These are phyloP conservation scores for Tuber indicum DNA, from an alignment of 495 filamentous ascomycete species.

Conservation along the genomic window DNA sequence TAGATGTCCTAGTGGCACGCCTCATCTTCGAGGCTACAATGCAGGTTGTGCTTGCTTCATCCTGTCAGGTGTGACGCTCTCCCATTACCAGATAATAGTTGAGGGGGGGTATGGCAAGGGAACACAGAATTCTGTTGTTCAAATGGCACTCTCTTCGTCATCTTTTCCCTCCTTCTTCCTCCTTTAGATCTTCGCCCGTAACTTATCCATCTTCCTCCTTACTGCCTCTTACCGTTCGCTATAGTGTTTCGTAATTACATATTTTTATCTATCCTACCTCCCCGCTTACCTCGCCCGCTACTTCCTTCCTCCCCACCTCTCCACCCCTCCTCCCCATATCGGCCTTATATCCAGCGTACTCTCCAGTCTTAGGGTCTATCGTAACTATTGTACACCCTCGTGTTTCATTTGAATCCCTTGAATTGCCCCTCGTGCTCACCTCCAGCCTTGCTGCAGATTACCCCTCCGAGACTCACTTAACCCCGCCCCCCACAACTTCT, in stretches of 20 bases:
- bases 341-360: background rate
- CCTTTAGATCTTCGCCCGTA: background rate
- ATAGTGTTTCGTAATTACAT: constrained; percentile 6
- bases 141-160: background rate
- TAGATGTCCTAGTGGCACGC: background rate
- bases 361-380: constrained; percentile 9
- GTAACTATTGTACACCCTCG: background rate
- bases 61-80: constrained; percentile 12
- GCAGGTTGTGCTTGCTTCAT: background rate
- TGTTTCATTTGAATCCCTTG: background rate
- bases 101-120: constrained; percentile 2
- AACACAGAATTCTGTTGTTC: constrained; percentile 13
- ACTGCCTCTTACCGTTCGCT: constrained; percentile 5
- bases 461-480: constrained; percentile 1
- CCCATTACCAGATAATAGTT: background rate
- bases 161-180: background rate
- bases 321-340: background rate
- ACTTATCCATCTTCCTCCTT: background rate
- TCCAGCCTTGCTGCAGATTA: background rate
- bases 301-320: constrained; percentile 13
- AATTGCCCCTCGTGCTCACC: constrained; percentile 7
- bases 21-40: background rate
- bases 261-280: background rate
- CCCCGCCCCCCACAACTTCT: background rate
- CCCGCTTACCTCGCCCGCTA: constrained; percentile 6